Percentiles rank a stretch among this genome's conserved stretches.
Evolutionary conservation across 1,284 basidiomycete genomes (phyloP).

Genomic region (Coniophora puteana): DNA sequence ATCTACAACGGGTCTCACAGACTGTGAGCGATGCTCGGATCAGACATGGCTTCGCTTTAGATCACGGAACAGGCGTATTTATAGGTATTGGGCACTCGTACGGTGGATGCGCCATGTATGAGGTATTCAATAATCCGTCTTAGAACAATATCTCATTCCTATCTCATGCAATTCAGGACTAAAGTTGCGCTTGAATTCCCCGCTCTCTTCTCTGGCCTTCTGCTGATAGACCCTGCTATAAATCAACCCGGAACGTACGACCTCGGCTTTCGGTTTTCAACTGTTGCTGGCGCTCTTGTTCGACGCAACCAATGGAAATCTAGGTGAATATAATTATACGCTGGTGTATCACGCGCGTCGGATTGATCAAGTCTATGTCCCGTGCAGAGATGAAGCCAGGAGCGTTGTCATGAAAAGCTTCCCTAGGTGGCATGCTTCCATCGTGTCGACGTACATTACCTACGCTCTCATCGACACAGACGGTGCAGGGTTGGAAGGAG

Average conservation of each 20-base stretch:
- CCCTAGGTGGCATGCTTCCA: too few species aligned
- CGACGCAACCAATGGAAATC: slow-evolving; percentile 62
- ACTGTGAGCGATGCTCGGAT: slow-evolving; percentile 37
- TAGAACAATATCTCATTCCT: not conserved
- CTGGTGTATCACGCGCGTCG: slow-evolving; percentile 56
- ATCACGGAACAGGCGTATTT: slow-evolving; percentile 44
- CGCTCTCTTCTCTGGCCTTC: slow-evolving; percentile 61
- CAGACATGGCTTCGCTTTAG: slow-evolving; percentile 37
- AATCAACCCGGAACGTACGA: slow-evolving; percentile 23
- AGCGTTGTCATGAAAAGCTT: slow-evolving; percentile 54
- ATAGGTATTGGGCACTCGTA: slow-evolving; percentile 76
- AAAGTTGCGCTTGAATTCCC: slow-evolving; percentile 60
- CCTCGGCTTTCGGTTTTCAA: slow-evolving; percentile 12
- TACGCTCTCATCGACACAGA: too few species aligned
- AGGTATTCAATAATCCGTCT: slow-evolving; percentile 5
- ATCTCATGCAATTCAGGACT: slow-evolving; percentile 28
- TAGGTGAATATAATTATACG: slow-evolving; percentile 32
- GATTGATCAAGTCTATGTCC: slow-evolving; percentile 61
- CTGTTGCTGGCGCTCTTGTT: slow-evolving; percentile 46
- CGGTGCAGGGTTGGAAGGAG: too few species aligned
- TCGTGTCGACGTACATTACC: too few species aligned
- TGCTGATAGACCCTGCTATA: slow-evolving; percentile 79
- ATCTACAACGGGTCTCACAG: slow-evolving; percentile 41
- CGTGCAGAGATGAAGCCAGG: slow-evolving; percentile 31
- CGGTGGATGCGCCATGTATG: slow-evolving; percentile 66